Conservation (phyloP, 129 eudicot genomes). For the Saussurea involucrata region DNA sequence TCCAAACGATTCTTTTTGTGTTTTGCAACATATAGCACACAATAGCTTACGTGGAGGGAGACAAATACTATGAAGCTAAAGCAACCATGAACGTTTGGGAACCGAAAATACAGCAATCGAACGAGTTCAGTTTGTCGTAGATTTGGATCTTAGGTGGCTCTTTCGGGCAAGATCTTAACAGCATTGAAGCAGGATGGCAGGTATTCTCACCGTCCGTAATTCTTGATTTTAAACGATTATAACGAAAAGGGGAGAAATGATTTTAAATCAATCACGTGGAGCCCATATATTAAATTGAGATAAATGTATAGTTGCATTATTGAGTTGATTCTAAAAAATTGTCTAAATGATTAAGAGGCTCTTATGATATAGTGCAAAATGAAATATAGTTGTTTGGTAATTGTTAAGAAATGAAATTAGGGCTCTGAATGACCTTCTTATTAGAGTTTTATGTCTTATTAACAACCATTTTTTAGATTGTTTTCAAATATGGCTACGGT, state of each 20-base stretch:
- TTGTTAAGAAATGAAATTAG: no score
- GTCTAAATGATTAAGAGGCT: no score
- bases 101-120: conserved; percentile 87
- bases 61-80: conserved; percentile 82
- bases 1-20: background rate
- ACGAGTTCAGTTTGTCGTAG: conserved; percentile 89
- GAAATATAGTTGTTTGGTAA: no score
- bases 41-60: conserved; percentile 94
- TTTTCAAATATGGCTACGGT: no score
- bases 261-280: conserved; percentile 6
- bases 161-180: conserved; percentile 95
- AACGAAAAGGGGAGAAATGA: background rate
- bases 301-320: conserved; percentile 21
- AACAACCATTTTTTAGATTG: no score
- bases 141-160: conserved; percentile 93
- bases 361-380: no score
- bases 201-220: conserved; percentile 28
- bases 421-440: no score
- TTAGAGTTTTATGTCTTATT: no score
- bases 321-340: conserved; percentile 12
- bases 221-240: background rate
- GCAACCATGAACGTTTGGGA: conserved; percentile 97
- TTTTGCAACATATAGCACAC: conserved; percentile 61
- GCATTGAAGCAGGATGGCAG: conserved; percentile 99
- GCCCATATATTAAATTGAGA: conserved; percentile 8